phyloP scores from a whole-genome alignment of 371 early-diverging fungal genomes.

The Capillidium heterosporum region DNA sequence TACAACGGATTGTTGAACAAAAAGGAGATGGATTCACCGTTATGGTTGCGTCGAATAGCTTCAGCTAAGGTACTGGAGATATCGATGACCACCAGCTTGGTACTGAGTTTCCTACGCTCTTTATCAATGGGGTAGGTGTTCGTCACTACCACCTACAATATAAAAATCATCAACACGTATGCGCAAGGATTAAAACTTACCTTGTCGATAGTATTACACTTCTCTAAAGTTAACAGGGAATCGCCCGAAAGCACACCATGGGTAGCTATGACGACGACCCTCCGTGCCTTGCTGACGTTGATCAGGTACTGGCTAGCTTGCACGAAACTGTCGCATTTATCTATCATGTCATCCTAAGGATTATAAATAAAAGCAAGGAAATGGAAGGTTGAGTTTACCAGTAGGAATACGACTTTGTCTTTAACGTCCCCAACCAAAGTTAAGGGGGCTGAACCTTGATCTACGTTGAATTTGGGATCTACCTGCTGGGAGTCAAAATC shows the following conservation, averaged over 20 bases:
- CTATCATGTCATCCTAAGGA: conserved; percentile 75
- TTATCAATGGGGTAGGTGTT: conserved; percentile 82
- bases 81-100: conserved; percentile 76
- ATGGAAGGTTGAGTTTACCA: conserved; percentile 26
- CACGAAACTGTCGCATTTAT: conserved; percentile 68
- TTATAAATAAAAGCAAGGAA: neutral
- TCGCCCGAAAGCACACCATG: conserved; percentile 85
- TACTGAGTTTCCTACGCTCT: conserved; percentile 43
- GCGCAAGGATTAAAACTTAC: conserved; percentile 15
- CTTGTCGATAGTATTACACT: conserved; percentile 63
- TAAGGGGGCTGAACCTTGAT: conserved; percentile 13
- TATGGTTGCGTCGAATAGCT: conserved; percentile 94
- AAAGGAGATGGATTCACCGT: conserved; percentile 90
- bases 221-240: conserved; percentile 64
- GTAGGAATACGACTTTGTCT: conserved; percentile 68
- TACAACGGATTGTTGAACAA: conserved; percentile 32
- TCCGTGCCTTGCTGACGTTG: conserved; percentile 63
- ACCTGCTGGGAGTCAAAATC: neutral
- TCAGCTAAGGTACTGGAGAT: conserved; percentile 79
- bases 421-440: conserved; percentile 88
- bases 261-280: conserved; percentile 81
- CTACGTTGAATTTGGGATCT: neutral
- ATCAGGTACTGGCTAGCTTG: conserved; percentile 79
- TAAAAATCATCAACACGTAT: neutral
- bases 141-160: conserved; percentile 61